Percentiles rank a stretch among this genome's conserved stretches.
Conservation (phyloP, 2,329 filamentous ascomycete species). For the Pyrenophora graminea region DNA sequence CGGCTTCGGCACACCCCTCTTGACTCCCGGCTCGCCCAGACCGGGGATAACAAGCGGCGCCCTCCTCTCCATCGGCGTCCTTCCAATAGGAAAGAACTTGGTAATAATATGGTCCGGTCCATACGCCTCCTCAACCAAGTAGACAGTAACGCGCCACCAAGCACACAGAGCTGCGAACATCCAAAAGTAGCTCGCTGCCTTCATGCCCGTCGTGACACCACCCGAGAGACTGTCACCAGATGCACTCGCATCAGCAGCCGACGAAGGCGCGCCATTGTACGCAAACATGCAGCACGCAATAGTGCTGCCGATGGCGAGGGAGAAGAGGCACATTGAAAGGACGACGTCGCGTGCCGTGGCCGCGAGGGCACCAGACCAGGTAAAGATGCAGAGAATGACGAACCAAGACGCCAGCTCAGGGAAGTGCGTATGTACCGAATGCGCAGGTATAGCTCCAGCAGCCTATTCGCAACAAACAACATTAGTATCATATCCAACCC, state of each 20-base stretch:
- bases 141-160: conserved; percentile 1
- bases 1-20: conserved; percentile 13
- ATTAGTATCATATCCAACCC: neutral
- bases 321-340: no score
- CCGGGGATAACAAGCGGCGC: conserved; percentile 11
- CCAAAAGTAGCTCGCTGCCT: conserved; percentile 1
- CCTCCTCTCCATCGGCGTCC: conserved; percentile 11
- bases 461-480: no score
- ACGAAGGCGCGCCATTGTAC: no score
- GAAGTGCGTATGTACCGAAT: no score
- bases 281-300: no score
- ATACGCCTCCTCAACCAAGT: conserved; percentile 3
- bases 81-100: conserved; percentile 9
- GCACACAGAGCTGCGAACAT: neutral
- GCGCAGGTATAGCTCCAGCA: no score
- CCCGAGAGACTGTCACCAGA: neutral
- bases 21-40: conserved; percentile 12
- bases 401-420: no score
- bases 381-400: neutral
- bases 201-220: neutral
- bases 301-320: no score
- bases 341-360: no score
- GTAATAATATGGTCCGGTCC: conserved; percentile 1
- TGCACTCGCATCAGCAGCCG: no score
- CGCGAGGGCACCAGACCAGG: neutral